Percentiles rank a stretch among this genome's conserved stretches.
These are phyloP conservation scores for Malassezia caprae DNA, from an alignment of 1,284 basidiomycete genomes.

Conservation along the genomic window DNA sequence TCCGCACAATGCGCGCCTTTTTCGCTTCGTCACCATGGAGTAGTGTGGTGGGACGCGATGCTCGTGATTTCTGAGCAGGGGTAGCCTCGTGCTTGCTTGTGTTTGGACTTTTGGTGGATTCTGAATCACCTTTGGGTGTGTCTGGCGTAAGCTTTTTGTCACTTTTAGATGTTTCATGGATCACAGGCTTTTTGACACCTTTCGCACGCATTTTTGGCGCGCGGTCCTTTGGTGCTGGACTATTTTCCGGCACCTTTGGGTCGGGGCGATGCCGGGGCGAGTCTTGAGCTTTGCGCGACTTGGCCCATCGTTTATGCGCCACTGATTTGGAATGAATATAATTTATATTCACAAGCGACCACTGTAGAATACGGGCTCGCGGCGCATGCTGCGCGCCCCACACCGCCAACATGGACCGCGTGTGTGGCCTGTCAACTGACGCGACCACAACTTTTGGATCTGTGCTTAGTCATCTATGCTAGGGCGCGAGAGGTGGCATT, in stretches of 20 bases:
- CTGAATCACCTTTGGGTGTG: not conserved
- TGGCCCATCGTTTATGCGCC: not conserved
- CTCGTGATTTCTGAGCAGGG: not conserved
- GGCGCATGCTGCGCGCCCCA: not conserved
- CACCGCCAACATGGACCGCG: not conserved
- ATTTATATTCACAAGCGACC: not conserved
- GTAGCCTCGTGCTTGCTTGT: not conserved
- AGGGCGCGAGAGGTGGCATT: not conserved
- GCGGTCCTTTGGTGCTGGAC: not conserved
- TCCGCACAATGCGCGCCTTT: slow-evolving; percentile 8
- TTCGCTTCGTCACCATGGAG: slow-evolving; percentile 10
- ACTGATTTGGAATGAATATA: not conserved
- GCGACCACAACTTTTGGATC: not conserved
- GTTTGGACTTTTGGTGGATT: not conserved
- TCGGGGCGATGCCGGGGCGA: not conserved
- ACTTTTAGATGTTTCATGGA: too few species aligned
- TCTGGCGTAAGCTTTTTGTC: not conserved
- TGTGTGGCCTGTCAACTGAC: not conserved
- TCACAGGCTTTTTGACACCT: too few species aligned
- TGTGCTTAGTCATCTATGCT: not conserved
- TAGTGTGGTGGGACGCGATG: slow-evolving; percentile 3
- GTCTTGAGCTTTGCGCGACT: not conserved
- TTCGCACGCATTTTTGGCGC: not conserved
- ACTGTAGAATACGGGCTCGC: not conserved
- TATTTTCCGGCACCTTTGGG: not conserved